A percentile compares a stretch with the other conserved stretches of the same genome.
phyloP scores from a whole-genome alignment of 208 protist genomes.

The Strigomonas culicis region DNA sequence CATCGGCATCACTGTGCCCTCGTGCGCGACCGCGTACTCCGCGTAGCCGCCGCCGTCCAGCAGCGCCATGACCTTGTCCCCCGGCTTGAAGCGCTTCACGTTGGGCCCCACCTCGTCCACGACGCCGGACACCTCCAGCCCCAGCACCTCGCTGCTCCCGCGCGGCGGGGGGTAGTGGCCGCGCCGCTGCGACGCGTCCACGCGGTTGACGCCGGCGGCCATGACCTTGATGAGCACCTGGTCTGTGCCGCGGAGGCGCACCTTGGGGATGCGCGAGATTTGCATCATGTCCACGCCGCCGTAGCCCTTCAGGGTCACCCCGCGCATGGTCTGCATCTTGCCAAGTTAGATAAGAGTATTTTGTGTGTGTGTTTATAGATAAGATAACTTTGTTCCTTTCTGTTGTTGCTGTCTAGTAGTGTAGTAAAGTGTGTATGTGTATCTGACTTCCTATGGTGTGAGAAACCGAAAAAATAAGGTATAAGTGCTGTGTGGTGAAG shows the following conservation, averaged over 20 bases:
- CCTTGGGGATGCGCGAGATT: constrained; percentile 48
- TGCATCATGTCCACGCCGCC: constrained; percentile 63
- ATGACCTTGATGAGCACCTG: constrained; percentile 88
- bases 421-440: no score
- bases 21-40: constrained; percentile 80
- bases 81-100: constrained; percentile 69
- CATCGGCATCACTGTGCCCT: constrained; percentile 74
- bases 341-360: background rate
- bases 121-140: constrained; percentile 89
- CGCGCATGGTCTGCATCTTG: constrained; percentile 44
- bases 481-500: no score
- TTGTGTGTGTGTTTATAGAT: background rate
- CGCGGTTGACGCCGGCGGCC: constrained; percentile 88
- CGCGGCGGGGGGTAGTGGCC: constrained; percentile 90
- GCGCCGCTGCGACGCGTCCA: constrained; percentile 72
- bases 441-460: no score
- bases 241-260: constrained; percentile 21
- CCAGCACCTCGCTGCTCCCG: constrained; percentile 75
- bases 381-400: no score
- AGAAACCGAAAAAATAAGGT: no score
- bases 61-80: constrained; percentile 86
- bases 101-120: constrained; percentile 56
- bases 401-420: no score
- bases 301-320: constrained; percentile 78
- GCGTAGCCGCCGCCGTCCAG: constrained; percentile 90